Conservation (phyloP, 2,329 filamentous ascomycete species). For the Pestalotiopsis sp. region DNA sequence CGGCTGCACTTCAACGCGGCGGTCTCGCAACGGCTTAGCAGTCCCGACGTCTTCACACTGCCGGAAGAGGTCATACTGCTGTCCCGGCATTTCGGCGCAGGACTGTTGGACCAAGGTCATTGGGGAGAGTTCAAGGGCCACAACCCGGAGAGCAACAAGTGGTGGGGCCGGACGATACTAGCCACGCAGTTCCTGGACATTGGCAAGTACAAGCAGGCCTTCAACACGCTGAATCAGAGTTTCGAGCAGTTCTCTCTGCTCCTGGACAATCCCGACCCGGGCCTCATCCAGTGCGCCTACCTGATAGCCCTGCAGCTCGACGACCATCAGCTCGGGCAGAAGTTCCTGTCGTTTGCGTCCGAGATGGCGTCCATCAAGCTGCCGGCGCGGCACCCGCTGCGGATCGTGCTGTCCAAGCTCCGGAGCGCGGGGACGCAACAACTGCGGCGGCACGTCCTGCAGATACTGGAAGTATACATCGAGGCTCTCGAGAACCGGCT, state of each 20-base stretch:
- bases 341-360: constrained; percentile 9
- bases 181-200: constrained; percentile 6
- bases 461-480: constrained; percentile 8
- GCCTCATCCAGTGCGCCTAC: constrained; percentile 2
- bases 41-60: background rate
- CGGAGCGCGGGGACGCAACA: background rate
- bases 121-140: background rate
- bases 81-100: background rate
- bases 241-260: constrained; percentile 12
- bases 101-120: background rate
- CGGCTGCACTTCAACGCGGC: background rate
- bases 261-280: constrained; percentile 6
- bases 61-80: constrained; percentile 12
- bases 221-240: background rate
- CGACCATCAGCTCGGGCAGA: background rate
- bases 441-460: background rate
- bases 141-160: constrained; percentile 6
- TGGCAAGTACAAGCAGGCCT: constrained; percentile 10
- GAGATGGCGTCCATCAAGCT: constrained; percentile 12
- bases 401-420: constrained; percentile 1
- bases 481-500: constrained; percentile 2
- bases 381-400: background rate
- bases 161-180: constrained; percentile 1
- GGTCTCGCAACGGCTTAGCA: background rate
- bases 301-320: constrained; percentile 1